phyloP scores from a whole-genome alignment of 192 early-diverging fungal genomes.

The Coemansia sp. region DNA sequence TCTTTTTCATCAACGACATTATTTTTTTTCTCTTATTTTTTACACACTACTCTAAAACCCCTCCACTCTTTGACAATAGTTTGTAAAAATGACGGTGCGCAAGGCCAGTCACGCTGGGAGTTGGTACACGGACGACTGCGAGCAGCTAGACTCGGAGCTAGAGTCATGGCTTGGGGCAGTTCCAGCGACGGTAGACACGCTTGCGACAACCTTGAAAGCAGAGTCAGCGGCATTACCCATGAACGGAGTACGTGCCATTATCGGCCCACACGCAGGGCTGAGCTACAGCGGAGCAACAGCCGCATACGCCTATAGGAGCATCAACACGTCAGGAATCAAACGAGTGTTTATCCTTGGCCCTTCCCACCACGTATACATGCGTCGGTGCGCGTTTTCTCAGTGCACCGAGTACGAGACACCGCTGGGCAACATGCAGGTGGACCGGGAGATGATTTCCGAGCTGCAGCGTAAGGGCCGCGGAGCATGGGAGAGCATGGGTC shows the following conservation, averaged over 20 bases:
- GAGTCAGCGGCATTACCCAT: constrained; percentile 23
- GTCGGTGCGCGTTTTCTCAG: constrained; percentile 76
- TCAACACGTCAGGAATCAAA: constrained; percentile 61
- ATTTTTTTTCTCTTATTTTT: not conserved
- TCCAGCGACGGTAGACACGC: constrained; percentile 12
- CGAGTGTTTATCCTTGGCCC: constrained; percentile 94
- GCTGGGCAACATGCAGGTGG: constrained; percentile 78
- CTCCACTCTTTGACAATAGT: too few species aligned
- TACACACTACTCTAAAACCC: not conserved
- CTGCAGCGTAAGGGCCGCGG: constrained; percentile 61
- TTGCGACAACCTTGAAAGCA: constrained; percentile 4
- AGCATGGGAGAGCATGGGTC: constrained; percentile 69
- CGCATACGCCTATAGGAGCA: constrained; percentile 83
- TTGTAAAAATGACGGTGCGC: constrained; percentile 24
- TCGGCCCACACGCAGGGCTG: constrained; percentile 83
- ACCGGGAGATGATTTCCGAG: constrained; percentile 62
- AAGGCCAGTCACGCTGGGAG: constrained; percentile 69
- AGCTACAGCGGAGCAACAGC: constrained; percentile 89
- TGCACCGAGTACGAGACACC: constrained; percentile 84
- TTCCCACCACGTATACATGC: constrained; percentile 86
- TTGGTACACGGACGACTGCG: constrained; percentile 66
- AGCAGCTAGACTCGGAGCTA: constrained; percentile 29
- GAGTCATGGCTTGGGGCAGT: constrained; percentile 40
- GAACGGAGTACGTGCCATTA: constrained; percentile 38
- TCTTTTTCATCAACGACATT: not conserved